Conservation (phyloP, 116 monocot species). For the Dioscorea cayenensis region DNA sequence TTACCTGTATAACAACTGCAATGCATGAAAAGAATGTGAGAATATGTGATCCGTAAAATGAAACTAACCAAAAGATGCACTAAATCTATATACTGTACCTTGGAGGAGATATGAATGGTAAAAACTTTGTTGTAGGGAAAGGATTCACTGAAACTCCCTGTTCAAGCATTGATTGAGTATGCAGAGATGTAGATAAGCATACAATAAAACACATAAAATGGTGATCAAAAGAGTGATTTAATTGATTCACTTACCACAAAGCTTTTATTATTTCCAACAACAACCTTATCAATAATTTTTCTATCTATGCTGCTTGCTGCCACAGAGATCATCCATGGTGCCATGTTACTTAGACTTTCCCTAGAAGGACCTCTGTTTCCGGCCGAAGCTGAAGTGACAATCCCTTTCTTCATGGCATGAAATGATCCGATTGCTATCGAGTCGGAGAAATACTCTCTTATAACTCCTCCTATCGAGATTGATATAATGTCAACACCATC, state of each 20-base stretch:
- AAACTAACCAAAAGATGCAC: neutral
- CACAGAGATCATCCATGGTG: neutral
- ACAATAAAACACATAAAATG: neutral
- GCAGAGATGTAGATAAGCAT: too few species aligned
- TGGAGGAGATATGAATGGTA: neutral
- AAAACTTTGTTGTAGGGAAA: neutral
- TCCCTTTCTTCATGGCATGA: neutral
- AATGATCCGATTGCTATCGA: neutral
- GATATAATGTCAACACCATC: slow-evolving; percentile 2
- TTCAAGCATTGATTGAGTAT: neutral
- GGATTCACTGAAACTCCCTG: neutral
- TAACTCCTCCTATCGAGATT: neutral
- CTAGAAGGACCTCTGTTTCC: neutral
- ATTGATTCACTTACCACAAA: neutral
- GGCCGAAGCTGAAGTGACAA: neutral
- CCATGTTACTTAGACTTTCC: neutral
- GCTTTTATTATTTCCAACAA: neutral
- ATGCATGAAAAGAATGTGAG: neutral
- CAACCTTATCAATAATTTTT: neutral
- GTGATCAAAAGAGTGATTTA: neutral
- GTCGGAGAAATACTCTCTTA: neutral
- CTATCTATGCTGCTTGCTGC: neutral
- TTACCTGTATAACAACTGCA: neutral
- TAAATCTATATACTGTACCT: neutral
- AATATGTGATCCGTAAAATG: neutral